Evolutionary conservation across 2,329 filamentous ascomycete genomes (phyloP), one percentile per base, ranked within the genome.

Genomic region (Trichoderma endophyticum): DNA sequence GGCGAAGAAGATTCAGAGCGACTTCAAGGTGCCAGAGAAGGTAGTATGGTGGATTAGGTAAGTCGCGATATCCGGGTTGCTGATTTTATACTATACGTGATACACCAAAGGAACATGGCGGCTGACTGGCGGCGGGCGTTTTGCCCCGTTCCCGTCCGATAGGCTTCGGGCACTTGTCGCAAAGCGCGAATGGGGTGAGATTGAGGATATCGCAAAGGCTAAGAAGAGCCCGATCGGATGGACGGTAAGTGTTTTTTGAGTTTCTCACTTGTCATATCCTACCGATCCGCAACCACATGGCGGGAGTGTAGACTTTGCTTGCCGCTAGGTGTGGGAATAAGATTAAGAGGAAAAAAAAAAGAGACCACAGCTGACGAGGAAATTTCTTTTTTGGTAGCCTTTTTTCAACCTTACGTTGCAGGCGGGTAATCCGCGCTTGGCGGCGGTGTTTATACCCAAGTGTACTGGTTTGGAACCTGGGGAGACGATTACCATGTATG

Each of bases 161-260:
- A 91, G 94, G 74, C 86, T 99, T 32, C 90, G 95, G 76, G 96
- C 95, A 0, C 87, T 98, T 65, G 94, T 99, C 3, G 92, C 93
- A 18, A 94, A 94, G 80, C 88, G 96, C 70, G 93, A 97, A 79
- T 99, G 95, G 94, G 90, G 89, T 66, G 95, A 98, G 80, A 88
- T 99, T 72, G 95, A 98, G 80, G 95, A 98, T 76, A 88, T 94
- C 76, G 88, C 89, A 43, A 92, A 91, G 79, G 88, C 86, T 78
- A 89, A 93, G 78, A 97, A 95, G 81, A 96, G 92, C 72, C 93
- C 95, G 0, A 98, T 99, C 79, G 95, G 95, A 12, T 99, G 96
- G 96, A 94, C 97, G 88, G 92, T 94, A 82, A 85, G 90, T 83
- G 34, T 15, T 54, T 67, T 56, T 61, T 48, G 28, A 24, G 11